phyloP scores from a whole-genome alignment of 1,284 basidiomycete genomes.

The Leccinum ambiguum region DNA sequence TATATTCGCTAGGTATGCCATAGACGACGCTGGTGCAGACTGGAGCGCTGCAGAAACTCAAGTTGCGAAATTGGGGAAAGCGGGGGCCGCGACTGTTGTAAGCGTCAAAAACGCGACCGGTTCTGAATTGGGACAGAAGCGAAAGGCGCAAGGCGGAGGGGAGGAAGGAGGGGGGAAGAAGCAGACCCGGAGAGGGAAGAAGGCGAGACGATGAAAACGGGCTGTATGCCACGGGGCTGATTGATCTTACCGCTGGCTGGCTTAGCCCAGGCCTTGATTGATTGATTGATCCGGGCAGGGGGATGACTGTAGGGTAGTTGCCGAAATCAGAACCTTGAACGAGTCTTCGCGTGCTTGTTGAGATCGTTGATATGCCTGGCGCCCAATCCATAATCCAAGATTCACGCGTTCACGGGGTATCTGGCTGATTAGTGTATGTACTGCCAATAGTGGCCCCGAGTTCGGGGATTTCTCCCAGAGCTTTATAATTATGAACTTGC shows the following conservation, averaged over 20 bases:
- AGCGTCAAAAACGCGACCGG: slow-evolving; percentile 56
- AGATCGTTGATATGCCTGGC: neutral
- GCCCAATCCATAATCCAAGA: neutral
- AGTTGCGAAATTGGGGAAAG: slow-evolving; percentile 51
- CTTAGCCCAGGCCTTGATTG: neutral
- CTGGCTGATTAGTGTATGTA: neutral
- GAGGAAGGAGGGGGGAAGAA: slow-evolving; percentile 45
- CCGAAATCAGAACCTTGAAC: neutral
- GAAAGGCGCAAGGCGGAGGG: slow-evolving; percentile 52
- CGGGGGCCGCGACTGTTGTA: slow-evolving; percentile 61
- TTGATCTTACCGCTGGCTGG: neutral
- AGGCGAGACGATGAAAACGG: slow-evolving; percentile 46
- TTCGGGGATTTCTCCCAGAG: slow-evolving; percentile 7
- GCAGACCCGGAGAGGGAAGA: slow-evolving; percentile 56
- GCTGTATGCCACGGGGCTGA: neutral
- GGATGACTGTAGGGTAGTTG: neutral
- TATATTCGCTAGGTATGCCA: slow-evolving; percentile 62
- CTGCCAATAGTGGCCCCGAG: neutral
- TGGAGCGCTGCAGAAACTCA: slow-evolving; percentile 77
- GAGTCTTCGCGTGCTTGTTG: neutral
- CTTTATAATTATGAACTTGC: slow-evolving; percentile 5
- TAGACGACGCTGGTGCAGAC: slow-evolving; percentile 67
- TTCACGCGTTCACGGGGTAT: neutral
- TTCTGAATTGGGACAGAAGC: slow-evolving; percentile 50
- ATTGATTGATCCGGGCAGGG: neutral